Percentiles rank a stretch among this genome's conserved stretches.
phyloP scores from a whole-genome alignment of 768 basidiomycete species.

The Fistulinella prunicolor region DNA sequence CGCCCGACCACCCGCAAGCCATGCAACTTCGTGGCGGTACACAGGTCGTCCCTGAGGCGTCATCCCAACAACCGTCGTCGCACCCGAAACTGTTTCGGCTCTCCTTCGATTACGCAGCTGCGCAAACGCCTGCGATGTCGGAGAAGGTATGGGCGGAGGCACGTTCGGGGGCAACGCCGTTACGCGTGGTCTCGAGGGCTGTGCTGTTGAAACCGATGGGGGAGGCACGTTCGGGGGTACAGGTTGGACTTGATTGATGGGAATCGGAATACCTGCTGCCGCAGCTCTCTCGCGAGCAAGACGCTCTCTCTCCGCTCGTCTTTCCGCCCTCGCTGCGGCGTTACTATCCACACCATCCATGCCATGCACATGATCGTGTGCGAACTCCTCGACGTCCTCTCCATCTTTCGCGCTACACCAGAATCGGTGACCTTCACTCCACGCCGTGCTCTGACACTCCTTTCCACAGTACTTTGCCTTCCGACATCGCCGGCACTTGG shows the following conservation, averaged over 20 bases:
- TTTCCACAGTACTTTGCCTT: constrained; percentile 99
- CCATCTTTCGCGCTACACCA: constrained; percentile 78
- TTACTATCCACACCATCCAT: constrained; percentile 12
- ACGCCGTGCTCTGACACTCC: constrained; percentile 93
- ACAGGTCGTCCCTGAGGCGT: constrained; percentile 28
- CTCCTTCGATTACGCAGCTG: constrained; percentile 30
- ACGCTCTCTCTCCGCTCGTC: constrained; percentile 39
- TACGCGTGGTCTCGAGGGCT: constrained; percentile 27
- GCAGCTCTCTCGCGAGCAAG: constrained; percentile 24
- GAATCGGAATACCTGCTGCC: constrained; percentile 10
- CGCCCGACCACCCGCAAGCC: constrained; percentile 23
- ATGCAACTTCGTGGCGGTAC: constrained; percentile 29
- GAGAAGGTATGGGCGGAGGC: constrained; percentile 22
- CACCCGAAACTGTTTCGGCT: constrained; percentile 35
- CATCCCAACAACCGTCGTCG: constrained; percentile 25
- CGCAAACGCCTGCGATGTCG: constrained; percentile 13
- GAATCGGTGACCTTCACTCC: constrained; percentile 95
- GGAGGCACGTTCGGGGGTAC: constrained; percentile 13
- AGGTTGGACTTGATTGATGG: constrained; percentile 13
- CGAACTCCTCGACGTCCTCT: constrained; percentile 39
- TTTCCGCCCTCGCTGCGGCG: constrained; percentile 28
- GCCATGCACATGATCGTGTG: constrained; percentile 27
- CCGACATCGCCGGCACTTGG: constrained; percentile 91
- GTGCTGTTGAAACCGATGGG: constrained; percentile 9
- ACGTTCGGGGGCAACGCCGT: constrained; percentile 28